Base-by-base conservation (phyloP, 495 filamentous ascomycete genomes). In the Talaromyces thailandensis region DNA sequence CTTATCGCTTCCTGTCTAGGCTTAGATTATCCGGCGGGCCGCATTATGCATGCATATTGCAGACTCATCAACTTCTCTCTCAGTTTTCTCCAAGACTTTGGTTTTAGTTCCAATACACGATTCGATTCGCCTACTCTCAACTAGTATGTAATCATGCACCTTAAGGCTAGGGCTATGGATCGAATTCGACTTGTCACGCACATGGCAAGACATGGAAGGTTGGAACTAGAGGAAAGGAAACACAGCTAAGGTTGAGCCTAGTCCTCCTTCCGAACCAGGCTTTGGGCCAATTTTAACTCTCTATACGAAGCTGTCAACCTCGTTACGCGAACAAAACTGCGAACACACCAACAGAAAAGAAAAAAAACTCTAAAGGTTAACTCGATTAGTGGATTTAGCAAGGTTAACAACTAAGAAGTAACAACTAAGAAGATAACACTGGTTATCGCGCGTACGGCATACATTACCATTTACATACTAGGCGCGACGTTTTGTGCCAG, bases 21-120 rank as follows among this genome's bases (percentile, higher is more conserved):
- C 18, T 35, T 35, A 57, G 55, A 57, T 25, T 25, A 57, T 31
- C 55, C 55, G 55, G 29, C 55, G 55, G 55, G 28, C 55, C 55
- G 55, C 55, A 57, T 26, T n/a, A n/a, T n/a, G n/a, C n/a, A 28
- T 52, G 21, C 50, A 52, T n/a, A 50, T n/a, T 50, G 18, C 48
- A 52, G 48, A 52, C 48, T 52, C 48, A 52, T 55, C 51, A 28
- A 18, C 50, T 53, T 53, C 50, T 21, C 14, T 26, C 23, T 37
- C 14, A n/a, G n/a, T n/a, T n/a, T n/a, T n/a, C n/a, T n/a, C n/a
- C n/a, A n/a, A n/a, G n/a, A n/a, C n/a, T n/a, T n/a, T n/a, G n/a
- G n/a, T n/a, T n/a, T n/a, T n/a, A n/a, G n/a, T n/a, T n/a, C n/a
- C n/a, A n/a, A n/a, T n/a, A n/a, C n/a, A n/a, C n/a, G n/a, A n/a